phyloP scores from a whole-genome alignment of 2,329 filamentous ascomycete genomes.

The Chaetomiaceae sp. region DNA sequence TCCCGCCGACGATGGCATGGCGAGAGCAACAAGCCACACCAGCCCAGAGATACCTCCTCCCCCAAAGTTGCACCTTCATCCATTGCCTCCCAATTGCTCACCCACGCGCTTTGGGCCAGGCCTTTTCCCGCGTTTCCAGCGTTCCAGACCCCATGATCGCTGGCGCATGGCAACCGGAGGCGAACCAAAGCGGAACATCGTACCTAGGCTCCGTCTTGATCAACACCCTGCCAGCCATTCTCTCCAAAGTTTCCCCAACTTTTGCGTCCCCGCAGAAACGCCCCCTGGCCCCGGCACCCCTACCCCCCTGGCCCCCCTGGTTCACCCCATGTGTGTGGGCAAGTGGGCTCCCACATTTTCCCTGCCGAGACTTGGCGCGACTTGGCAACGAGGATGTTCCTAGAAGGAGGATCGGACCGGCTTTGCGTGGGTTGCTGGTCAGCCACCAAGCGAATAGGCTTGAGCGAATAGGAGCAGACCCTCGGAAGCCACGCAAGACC shows the following conservation, averaged over 20 bases:
- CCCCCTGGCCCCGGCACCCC: neutral
- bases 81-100: neutral
- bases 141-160: neutral
- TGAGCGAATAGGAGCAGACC: constrained; percentile 17
- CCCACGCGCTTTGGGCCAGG: too few species aligned
- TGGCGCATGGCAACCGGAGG: neutral
- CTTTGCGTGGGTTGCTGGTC: constrained; percentile 20
- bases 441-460: constrained; percentile 13
- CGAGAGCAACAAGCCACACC: too few species aligned
- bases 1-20: neutral
- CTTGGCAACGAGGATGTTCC: constrained; percentile 12
- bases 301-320: neutral
- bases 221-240: constrained; percentile 8
- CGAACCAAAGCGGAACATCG: constrained; percentile 3
- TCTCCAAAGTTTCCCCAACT: constrained; percentile 26
- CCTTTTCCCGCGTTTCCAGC: too few species aligned
- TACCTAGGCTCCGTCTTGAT: constrained; percentile 9
- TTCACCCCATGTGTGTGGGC: constrained; percentile 4
- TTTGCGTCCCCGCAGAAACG: constrained; percentile 11
- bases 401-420: constrained; percentile 23
- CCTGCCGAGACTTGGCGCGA: constrained; percentile 21
- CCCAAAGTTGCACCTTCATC: neutral
- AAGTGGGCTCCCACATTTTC: constrained; percentile 12
- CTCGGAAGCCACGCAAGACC: constrained; percentile 12
- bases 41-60: too few species aligned